Percentiles rank a stretch among this genome's conserved stretches.
These are phyloP conservation scores for Phytophthora sansomeana DNA, from an alignment of 352 stramenopile species.

Conservation along the genomic window DNA sequence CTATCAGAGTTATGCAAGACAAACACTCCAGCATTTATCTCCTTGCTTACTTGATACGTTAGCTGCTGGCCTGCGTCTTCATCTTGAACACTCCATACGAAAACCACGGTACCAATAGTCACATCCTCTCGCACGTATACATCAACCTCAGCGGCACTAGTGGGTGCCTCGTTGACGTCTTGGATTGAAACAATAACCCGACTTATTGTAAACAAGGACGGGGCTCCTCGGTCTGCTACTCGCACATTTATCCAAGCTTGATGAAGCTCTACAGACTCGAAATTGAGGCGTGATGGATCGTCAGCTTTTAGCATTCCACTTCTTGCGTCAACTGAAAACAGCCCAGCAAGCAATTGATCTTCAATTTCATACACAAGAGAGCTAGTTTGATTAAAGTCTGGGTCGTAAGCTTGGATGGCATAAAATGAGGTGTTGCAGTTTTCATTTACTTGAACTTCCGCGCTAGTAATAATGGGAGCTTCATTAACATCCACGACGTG, in stretches of 20 bases:
- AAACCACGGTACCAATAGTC: constrained; percentile 7
- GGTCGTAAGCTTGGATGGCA: constrained; percentile 43
- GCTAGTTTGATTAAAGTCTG: constrained; percentile 43
- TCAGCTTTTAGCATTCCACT: constrained; percentile 18
- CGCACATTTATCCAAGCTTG: constrained; percentile 58
- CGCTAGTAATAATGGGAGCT: constrained; percentile 25
- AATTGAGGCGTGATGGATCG: constrained; percentile 37
- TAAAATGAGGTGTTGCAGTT: constrained; percentile 45
- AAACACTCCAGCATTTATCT: constrained; percentile 7
- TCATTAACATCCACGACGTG: constrained; percentile 31
- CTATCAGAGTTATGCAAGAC: constrained; percentile 9
- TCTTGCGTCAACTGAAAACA: constrained; percentile 35
- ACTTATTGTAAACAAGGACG: constrained; percentile 35
- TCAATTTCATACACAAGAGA: constrained; percentile 51
- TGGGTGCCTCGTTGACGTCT: constrained; percentile 37
- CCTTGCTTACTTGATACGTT: constrained; percentile 24
- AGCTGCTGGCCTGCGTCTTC: constrained; percentile 26
- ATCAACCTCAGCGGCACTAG: constrained; percentile 11
- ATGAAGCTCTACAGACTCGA: constrained; percentile 47
- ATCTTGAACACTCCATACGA: constrained; percentile 25
- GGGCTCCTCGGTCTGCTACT: constrained; percentile 53
- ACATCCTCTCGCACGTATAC: constrained; percentile 24
- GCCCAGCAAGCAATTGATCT: constrained; percentile 44
- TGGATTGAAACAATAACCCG: constrained; percentile 30
- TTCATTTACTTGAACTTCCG: constrained; percentile 41